These are phyloP conservation scores for Amauroascus verrucosus DNA, from an alignment of 2,329 filamentous ascomycete genomes.

Conservation along the genomic window DNA sequence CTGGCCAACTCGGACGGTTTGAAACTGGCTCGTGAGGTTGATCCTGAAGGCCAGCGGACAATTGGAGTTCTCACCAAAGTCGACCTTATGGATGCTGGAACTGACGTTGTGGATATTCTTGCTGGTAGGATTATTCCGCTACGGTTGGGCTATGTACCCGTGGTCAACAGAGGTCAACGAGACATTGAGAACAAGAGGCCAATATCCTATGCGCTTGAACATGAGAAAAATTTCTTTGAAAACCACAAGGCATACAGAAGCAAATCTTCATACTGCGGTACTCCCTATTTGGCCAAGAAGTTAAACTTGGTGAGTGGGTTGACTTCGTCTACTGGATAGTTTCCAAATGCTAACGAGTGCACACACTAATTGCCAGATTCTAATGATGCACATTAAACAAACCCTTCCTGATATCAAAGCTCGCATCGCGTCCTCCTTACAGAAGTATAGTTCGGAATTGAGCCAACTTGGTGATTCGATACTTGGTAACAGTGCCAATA, in stretches of 20 bases:
- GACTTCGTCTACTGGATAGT: background rate
- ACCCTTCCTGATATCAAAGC: conserved; percentile 97
- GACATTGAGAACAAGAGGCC: conserved; percentile 98
- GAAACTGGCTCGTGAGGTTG: conserved; percentile 91
- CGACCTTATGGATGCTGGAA: conserved; percentile 97
- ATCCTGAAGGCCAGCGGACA: conserved; percentile 92
- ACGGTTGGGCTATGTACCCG: conserved; percentile 87
- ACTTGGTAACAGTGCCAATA: conserved; percentile 91
- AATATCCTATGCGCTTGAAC: conserved; percentile 80
- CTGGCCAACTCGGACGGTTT: conserved; percentile 96
- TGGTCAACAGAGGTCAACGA: conserved; percentile 93
- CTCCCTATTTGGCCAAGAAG: conserved; percentile 90
- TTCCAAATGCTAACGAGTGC: conserved; percentile 1
- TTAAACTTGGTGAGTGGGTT: conserved; percentile 60
- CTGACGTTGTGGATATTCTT: conserved; percentile 95
- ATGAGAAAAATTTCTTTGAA: conserved; percentile 95
- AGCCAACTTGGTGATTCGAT: conserved; percentile 79
- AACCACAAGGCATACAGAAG: conserved; percentile 98
- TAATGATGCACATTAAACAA: conserved; percentile 99
- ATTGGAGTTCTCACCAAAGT: conserved; percentile 99
- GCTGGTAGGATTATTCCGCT: conserved; percentile 94
- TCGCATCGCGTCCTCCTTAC: conserved; percentile 82
- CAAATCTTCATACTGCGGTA: conserved; percentile 97
- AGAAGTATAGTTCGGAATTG: conserved; percentile 81
- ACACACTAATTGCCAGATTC: conserved; percentile 48